Conservation (phyloP, 352 stramenopile genomes). For the Phytophthora podocarpi region DNA sequence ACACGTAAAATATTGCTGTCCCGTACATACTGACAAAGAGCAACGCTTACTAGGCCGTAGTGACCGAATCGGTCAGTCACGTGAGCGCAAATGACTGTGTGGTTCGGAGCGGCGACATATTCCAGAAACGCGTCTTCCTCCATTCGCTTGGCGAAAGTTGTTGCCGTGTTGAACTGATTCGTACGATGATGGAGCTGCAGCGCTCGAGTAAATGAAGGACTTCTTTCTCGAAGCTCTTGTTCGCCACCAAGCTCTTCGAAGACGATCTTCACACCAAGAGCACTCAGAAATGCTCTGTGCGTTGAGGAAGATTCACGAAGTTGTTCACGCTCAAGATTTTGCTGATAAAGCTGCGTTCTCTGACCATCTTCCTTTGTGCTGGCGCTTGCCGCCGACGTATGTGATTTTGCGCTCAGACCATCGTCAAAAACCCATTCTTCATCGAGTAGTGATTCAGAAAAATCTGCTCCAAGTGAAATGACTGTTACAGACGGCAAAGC, state of each 20-base stretch:
- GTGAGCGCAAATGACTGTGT: conserved; percentile 51
- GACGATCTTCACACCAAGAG: conserved; percentile 68
- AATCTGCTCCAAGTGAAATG: conserved; percentile 48
- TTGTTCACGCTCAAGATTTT: conserved; percentile 49
- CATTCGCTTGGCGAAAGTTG: conserved; percentile 53
- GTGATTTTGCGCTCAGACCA: neutral
- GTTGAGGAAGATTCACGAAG: conserved; percentile 37
- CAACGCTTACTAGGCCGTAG: conserved; percentile 68
- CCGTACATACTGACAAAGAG: conserved; percentile 34
- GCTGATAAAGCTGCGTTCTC: conserved; percentile 64
- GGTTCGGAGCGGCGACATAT: conserved; percentile 26
- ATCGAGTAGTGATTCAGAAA: conserved; percentile 40
- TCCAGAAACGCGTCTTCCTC: conserved; percentile 29
- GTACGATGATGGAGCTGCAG: conserved; percentile 76
- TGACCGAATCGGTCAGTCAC: conserved; percentile 81
- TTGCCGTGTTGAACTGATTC: conserved; percentile 76
- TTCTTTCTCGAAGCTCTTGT: conserved; percentile 19
- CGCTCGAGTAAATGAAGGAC: conserved; percentile 41
- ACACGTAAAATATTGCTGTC: conserved; percentile 31
- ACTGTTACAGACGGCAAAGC: conserved; percentile 55
- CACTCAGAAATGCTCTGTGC: conserved; percentile 67
- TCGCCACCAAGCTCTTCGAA: conserved; percentile 49
- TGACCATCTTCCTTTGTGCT: conserved; percentile 50
- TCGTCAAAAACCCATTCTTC: conserved; percentile 64
- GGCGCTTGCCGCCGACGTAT: neutral